Conservation (phyloP, 805 yeast species). For the Myxozyma mucilagina region DNA sequence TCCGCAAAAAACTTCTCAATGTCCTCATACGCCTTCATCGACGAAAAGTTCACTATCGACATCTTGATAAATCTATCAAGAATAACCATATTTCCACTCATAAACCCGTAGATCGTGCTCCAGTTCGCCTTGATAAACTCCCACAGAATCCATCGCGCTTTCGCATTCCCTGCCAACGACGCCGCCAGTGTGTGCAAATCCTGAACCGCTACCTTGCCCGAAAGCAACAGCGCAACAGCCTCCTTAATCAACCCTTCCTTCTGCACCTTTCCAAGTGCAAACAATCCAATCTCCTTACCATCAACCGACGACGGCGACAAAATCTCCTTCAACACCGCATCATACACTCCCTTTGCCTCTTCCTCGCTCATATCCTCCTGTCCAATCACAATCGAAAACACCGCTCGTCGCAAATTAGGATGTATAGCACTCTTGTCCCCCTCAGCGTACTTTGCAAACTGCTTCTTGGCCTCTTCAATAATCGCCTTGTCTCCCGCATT, state of each 20-base stretch:
- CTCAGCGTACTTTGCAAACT: slow-evolving; percentile 42
- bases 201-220: slow-evolving; percentile 50
- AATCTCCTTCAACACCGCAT: slow-evolving; percentile 50
- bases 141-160: slow-evolving; percentile 51
- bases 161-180: slow-evolving; percentile 50
- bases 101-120: slow-evolving; percentile 46
- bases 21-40: slow-evolving; percentile 43
- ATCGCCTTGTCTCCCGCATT: slow-evolving; percentile 52
- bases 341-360: slow-evolving; percentile 43
- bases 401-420: slow-evolving; percentile 50
- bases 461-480: slow-evolving; percentile 47
- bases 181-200: slow-evolving; percentile 56
- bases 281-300: slow-evolving; percentile 55
- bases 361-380: slow-evolving; percentile 40
- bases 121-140: slow-evolving; percentile 52
- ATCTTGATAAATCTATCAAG: slow-evolving; percentile 49
- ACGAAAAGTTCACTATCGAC: slow-evolving; percentile 43
- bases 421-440: slow-evolving; percentile 52
- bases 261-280: slow-evolving; percentile 53
- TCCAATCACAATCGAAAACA: slow-evolving; percentile 48
- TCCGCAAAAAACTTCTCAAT: slow-evolving; percentile 48
- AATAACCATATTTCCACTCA: slow-evolving; percentile 54
- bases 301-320: slow-evolving; percentile 55
- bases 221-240: slow-evolving; percentile 46
- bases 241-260: slow-evolving; percentile 43